A percentile compares a stretch with the other conserved stretches of the same genome.
These are phyloP conservation scores for Alternaria sp. DNA, from an alignment of 2,329 filamentous ascomycete species.

Conservation along the genomic window DNA sequence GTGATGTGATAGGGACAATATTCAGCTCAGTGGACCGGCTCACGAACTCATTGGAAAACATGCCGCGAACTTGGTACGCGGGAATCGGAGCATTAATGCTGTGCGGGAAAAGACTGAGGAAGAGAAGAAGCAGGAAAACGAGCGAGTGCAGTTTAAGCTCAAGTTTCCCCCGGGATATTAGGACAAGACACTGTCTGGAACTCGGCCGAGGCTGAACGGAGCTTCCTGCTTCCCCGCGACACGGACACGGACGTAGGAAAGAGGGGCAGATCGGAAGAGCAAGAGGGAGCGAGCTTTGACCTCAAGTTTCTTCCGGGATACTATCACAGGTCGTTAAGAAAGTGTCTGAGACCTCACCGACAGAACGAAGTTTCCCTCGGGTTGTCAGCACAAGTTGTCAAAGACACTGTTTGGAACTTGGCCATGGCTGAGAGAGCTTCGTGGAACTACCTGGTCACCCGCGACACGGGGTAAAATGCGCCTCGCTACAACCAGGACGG, in stretches of 20 bases:
- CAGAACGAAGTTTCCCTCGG: slow-evolving; percentile 36
- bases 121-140: slow-evolving; percentile 5
- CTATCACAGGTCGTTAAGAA: background rate
- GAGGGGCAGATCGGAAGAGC: background rate
- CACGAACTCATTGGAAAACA: slow-evolving; percentile 46
- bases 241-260: background rate
- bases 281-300: background rate
- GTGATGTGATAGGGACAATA: slow-evolving; percentile 39
- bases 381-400: slow-evolving; percentile 29
- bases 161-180: slow-evolving; percentile 45
- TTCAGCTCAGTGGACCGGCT: slow-evolving; percentile 43
- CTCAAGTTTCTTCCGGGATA: background rate
- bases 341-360: background rate
- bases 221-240: background rate
- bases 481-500: background rate
- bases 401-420: slow-evolving; percentile 26
- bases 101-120: slow-evolving; percentile 14
- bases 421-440: slow-evolving; percentile 6
- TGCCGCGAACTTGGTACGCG: slow-evolving; percentile 41
- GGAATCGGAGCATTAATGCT: slow-evolving; percentile 40
- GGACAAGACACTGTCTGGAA: slow-evolving; percentile 27
- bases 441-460: background rate
- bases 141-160: slow-evolving; percentile 30
- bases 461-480: slow-evolving; percentile 8
- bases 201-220: slow-evolving; percentile 14